Conservation (phyloP, 176 grass and related monocot species). For the Aechmea fasciata region DNA sequence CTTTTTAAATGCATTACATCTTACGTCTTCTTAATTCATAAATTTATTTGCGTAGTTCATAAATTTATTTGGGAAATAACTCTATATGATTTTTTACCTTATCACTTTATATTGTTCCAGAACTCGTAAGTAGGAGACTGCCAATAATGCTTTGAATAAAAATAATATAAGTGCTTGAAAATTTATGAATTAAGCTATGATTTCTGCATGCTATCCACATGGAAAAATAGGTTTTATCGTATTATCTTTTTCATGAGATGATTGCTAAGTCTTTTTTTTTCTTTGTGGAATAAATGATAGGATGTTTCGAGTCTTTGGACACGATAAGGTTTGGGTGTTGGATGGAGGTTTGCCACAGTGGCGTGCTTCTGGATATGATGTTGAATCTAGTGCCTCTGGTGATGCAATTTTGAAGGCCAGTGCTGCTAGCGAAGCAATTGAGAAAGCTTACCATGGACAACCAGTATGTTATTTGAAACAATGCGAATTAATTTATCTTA, state of each 20-base stretch:
- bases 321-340: slow-evolving; percentile 88
- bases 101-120: too few relatives aligned
- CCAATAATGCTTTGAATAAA: too few relatives aligned
- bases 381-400: slow-evolving; percentile 87
- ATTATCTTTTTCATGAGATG: background rate
- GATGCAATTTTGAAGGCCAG: slow-evolving; percentile 81
- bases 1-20: too few relatives aligned
- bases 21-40: too few relatives aligned
- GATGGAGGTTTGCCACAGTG: slow-evolving; percentile 88
- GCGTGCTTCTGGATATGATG: slow-evolving; percentile 85
- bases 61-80: too few relatives aligned
- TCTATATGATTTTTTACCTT: too few relatives aligned
- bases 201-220: background rate
- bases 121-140: too few relatives aligned
- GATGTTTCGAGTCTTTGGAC: slow-evolving; percentile 97
- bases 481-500: too few relatives aligned
- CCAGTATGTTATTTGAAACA: slow-evolving; percentile 33
- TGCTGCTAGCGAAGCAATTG: slow-evolving; percentile 87
- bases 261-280: slow-evolving; percentile 3
- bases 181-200: background rate
- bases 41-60: too few relatives aligned
- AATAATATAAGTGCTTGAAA: too few relatives aligned
- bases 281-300: slow-evolving; percentile 23
- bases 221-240: background rate
- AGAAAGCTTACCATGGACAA: slow-evolving; percentile 79